Evolutionary conservation across 495 filamentous ascomycete genomes (phyloP).

Genomic region (Trypethelium eluteriae): DNA sequence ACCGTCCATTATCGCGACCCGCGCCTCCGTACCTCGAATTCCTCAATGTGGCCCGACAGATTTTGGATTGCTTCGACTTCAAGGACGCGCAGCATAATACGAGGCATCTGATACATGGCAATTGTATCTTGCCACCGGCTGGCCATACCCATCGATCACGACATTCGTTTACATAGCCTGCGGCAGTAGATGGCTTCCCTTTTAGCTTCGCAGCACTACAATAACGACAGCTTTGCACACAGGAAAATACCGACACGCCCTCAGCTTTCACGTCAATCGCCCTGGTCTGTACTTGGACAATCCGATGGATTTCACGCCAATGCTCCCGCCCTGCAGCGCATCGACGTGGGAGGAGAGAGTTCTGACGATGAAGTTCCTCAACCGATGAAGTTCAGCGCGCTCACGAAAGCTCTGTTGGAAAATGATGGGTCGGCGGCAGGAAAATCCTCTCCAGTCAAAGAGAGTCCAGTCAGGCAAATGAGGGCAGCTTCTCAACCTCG

Average conservation of each 20-base stretch:
- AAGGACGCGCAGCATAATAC: not conserved
- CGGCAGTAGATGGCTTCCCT: constrained; percentile 2
- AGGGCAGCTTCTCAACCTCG: constrained; percentile 20
- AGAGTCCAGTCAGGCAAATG: constrained; percentile 15
- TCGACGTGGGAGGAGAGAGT: constrained; percentile 34
- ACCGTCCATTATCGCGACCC: not conserved
- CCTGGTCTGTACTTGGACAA: constrained; percentile 30
- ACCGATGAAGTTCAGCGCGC: constrained; percentile 36
- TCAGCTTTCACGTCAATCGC: constrained; percentile 28
- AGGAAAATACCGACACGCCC: constrained; percentile 17
- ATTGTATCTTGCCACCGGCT: constrained; percentile 10
- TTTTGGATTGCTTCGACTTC: constrained; percentile 11
- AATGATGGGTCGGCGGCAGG: constrained; percentile 22
- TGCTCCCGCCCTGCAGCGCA: constrained; percentile 31
- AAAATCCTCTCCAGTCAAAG: constrained; percentile 29
- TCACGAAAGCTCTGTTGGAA: constrained; percentile 36
- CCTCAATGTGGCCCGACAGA: not conserved
- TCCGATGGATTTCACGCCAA: constrained; percentile 30
- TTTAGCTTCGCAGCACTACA: constrained; percentile 10
- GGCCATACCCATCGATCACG: constrained; percentile 8
- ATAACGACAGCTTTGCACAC: constrained; percentile 7
- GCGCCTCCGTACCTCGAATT: not conserved
- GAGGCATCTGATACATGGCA: constrained; percentile 12
- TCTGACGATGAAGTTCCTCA: constrained; percentile 38
- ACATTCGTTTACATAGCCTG: constrained; percentile 10